These are phyloP conservation scores for Osmanthus fragrans DNA, from an alignment of 257 asterid genomes.

Conservation along the genomic window DNA sequence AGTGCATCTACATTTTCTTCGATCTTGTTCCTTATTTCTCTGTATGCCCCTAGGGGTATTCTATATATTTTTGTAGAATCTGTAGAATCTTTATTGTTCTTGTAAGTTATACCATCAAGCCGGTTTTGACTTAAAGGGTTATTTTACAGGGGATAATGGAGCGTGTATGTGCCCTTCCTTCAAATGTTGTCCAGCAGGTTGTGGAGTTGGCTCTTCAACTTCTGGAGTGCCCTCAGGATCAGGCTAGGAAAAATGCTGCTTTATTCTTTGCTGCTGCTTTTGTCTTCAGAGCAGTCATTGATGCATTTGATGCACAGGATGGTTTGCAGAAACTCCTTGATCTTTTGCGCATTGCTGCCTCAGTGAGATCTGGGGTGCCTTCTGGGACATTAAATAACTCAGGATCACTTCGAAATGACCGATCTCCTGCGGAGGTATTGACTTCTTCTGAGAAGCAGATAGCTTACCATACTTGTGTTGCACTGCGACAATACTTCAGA, in stretches of 20 bases:
- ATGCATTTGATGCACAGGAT: conserved; percentile 85
- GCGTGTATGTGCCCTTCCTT: conserved; percentile 93
- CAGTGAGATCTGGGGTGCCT: conserved; percentile 84
- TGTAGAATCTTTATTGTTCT: conserved; percentile 1
- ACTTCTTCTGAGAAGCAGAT: conserved; percentile 94
- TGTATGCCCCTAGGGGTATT: background rate
- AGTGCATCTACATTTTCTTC: conserved; percentile 15
- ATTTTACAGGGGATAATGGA: conserved; percentile 90
- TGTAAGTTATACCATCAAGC: background rate
- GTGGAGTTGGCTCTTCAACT: conserved; percentile 94
- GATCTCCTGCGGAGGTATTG: conserved; percentile 79
- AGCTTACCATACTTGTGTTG: conserved; percentile 91
- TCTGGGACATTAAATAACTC: conserved; percentile 68
- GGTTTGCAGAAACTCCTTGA: conserved; percentile 83
- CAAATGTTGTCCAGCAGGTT: conserved; percentile 70
- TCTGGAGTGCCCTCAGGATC: conserved; percentile 79
- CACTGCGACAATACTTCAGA: conserved; percentile 86
- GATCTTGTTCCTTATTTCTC: background rate
- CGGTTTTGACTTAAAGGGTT: conserved; percentile 11
- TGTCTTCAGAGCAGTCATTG: conserved; percentile 89
- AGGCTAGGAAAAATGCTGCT: conserved; percentile 87
- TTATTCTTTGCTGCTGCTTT: conserved; percentile 87
- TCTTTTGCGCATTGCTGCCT: conserved; percentile 85
- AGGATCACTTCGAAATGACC: conserved; percentile 72
- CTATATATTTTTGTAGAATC: background rate